phyloP scores from a whole-genome alignment of 345 rosid species.

The Nasturtium officinale region DNA sequence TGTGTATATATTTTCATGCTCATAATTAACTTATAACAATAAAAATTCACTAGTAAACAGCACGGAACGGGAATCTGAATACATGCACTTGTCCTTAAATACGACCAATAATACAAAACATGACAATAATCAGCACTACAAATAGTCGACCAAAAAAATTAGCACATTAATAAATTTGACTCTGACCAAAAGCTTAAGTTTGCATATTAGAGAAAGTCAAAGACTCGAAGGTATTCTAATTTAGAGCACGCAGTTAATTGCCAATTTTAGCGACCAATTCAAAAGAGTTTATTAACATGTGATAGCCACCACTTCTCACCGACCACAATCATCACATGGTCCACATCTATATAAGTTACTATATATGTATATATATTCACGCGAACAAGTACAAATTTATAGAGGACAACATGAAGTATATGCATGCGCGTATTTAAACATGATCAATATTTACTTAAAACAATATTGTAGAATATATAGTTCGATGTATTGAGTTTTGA shows the following conservation, averaged over 20 bases:
- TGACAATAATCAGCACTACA: not conserved
- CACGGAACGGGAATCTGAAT: not conserved
- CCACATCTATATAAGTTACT: slow-evolving; percentile 15
- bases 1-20: not conserved
- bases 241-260: slow-evolving; percentile 16
- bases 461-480: not conserved
- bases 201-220: slow-evolving; percentile 4
- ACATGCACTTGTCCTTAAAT: not conserved
- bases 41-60: not conserved
- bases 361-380: slow-evolving; percentile 14
- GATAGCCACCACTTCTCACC: slow-evolving; percentile 26
- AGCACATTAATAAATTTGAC: not conserved
- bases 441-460: not conserved
- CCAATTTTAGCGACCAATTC: slow-evolving; percentile 3
- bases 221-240: slow-evolving; percentile 1
- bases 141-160: not conserved
- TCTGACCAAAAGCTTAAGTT: not conserved
- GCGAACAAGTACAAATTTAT: slow-evolving; percentile 21
- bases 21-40: not conserved
- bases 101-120: not conserved
- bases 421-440: slow-evolving; percentile 27
- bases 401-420: slow-evolving; percentile 11
- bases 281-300: slow-evolving; percentile 29
- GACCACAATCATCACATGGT: slow-evolving; percentile 32
- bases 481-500: slow-evolving; percentile 34